Percentiles rank a stretch among this genome's conserved stretches.
Evolutionary conservation across 2,329 filamentous ascomycete genomes (phyloP).

Genomic region (Mycosphaerelloides madeirae): DNA sequence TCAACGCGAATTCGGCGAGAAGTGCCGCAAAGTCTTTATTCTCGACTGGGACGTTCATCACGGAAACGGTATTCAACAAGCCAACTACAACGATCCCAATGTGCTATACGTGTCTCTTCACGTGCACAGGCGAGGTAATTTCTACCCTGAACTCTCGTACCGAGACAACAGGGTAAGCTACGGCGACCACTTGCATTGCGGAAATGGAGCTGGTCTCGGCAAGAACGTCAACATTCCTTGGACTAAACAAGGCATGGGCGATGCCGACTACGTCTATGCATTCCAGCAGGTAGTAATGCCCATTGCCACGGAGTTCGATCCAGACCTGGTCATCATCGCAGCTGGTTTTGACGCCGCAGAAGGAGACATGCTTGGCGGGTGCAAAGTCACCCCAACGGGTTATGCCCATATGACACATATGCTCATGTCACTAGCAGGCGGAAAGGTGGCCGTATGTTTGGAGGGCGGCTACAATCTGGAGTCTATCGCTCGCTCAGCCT

Average conservation of each 20-base stretch:
- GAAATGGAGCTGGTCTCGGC: constrained; percentile 53
- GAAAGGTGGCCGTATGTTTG: constrained; percentile 85
- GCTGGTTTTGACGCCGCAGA: constrained; percentile 94
- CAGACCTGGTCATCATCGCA: constrained; percentile 90
- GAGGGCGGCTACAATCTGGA: constrained; percentile 94
- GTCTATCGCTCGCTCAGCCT: constrained; percentile 86
- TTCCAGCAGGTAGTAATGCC: constrained; percentile 97
- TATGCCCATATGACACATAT: constrained; percentile 99
- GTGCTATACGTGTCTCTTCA: constrained; percentile 94
- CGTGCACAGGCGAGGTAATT: constrained; percentile 75
- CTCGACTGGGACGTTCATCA: constrained; percentile 82
- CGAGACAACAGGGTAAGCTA: constrained; percentile 53
- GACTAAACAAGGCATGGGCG: constrained; percentile 73
- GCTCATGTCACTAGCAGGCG: constrained; percentile 89
- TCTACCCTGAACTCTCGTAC: constrained; percentile 68
- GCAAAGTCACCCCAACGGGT: constrained; percentile 83
- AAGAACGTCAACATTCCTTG: constrained; percentile 67
- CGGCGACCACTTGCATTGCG: constrained; percentile 57
- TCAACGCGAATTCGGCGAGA: constrained; percentile 70
- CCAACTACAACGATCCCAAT: constrained; percentile 92
- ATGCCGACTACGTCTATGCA: constrained; percentile 93
- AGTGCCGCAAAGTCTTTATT: constrained; percentile 82
- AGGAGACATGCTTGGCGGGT: constrained; percentile 87
- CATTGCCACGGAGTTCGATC: constrained; percentile 86
- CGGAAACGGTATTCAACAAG: constrained; percentile 91